Percentiles rank a stretch among this genome's conserved stretches.
Conservation (phyloP, 2,329 filamentous ascomycete genomes). For the Colletotrichum tropicale region DNA sequence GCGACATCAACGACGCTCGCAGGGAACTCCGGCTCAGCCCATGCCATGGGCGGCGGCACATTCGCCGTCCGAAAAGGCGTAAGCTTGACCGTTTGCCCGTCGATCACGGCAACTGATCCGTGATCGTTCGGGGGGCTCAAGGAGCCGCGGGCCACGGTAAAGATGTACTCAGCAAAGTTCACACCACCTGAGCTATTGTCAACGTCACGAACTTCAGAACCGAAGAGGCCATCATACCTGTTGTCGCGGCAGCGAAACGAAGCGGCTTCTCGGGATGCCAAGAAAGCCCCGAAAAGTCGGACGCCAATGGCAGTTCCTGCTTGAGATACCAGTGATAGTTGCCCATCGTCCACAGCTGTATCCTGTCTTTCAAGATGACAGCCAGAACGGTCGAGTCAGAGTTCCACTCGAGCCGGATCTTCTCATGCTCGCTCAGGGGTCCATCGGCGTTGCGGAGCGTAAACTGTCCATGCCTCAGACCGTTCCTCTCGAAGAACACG, state of each 20-base stretch:
- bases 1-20: slow-evolving; percentile 75
- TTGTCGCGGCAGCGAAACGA: slow-evolving; percentile 62
- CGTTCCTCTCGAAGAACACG: slow-evolving; percentile 96
- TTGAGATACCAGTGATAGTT: slow-evolving; percentile 99
- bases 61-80: slow-evolving; percentile 86
- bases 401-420: slow-evolving; percentile 83
- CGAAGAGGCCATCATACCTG: slow-evolving; percentile 41
- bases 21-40: slow-evolving; percentile 71
- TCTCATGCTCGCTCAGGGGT: slow-evolving; percentile 54
- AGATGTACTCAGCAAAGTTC: slow-evolving; percentile 69
- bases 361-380: slow-evolving; percentile 71
- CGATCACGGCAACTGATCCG: slow-evolving; percentile 82
- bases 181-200: slow-evolving; percentile 45
- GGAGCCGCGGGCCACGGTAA: slow-evolving; percentile 72
- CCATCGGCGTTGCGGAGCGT: slow-evolving; percentile 72
- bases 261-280: slow-evolving; percentile 92
- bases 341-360: slow-evolving; percentile 96
- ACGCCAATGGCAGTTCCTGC: slow-evolving; percentile 71
- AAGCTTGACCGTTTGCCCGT: slow-evolving; percentile 79
- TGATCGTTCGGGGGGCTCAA: slow-evolving; percentile 74
- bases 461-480: slow-evolving; percentile 95
- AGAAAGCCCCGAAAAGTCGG: slow-evolving; percentile 38
- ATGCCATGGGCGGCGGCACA: slow-evolving; percentile 90
- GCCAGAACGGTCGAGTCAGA: slow-evolving; percentile 89
- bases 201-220: neutral